These are phyloP conservation scores for Tolypocladium guangdongense DNA, from an alignment of 2,329 filamentous ascomycete genomes.

Conservation along the genomic window DNA sequence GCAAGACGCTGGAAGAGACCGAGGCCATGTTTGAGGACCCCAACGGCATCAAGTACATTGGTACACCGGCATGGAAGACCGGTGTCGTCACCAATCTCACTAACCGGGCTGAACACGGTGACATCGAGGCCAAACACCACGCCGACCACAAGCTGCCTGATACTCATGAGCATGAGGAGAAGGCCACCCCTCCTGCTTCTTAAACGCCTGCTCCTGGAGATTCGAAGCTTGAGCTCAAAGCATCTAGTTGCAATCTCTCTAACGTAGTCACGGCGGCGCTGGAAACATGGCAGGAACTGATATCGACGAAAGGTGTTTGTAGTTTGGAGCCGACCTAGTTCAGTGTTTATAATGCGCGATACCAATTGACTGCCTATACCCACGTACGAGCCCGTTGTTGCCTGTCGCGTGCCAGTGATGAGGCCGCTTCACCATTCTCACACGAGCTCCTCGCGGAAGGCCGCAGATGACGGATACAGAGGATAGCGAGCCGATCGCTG, in stretches of 20 bases:
- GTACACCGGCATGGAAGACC: constrained; percentile 22
- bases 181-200: not conserved
- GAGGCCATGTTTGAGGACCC: constrained; percentile 34
- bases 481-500: not conserved
- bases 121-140: constrained; percentile 13
- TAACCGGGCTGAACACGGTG: constrained; percentile 13
- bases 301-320: not conserved
- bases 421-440: not conserved
- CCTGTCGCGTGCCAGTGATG: not conserved
- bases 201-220: not conserved
- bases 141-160: constrained; percentile 9
- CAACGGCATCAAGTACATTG: constrained; percentile 18
- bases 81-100: constrained; percentile 10
- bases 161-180: constrained; percentile 7
- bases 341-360: not conserved
- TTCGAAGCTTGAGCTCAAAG: not conserved
- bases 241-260: not conserved
- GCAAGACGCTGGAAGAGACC: constrained; percentile 44
- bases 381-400: not conserved
- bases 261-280: not conserved
- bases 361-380: not conserved
- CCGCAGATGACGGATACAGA: not conserved
- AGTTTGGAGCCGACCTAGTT: not conserved
- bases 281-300: not conserved
- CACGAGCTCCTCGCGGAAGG: not conserved